phyloP scores from a whole-genome alignment of 1,139 yeast genomes.

The Saccharomyces hybrid region DNA sequence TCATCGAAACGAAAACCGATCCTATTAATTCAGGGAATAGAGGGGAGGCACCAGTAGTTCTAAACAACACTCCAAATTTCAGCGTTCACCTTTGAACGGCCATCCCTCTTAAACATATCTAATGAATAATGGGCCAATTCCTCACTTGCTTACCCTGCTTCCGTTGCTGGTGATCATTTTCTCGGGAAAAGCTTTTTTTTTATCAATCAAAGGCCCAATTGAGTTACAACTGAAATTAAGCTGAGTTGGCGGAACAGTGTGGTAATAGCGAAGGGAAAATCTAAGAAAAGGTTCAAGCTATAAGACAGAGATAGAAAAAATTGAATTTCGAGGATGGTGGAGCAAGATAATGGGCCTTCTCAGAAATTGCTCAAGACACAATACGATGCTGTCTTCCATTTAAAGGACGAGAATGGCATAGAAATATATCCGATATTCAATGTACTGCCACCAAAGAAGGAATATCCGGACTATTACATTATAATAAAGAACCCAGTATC shows the following conservation, averaged over 20 bases:
- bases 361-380: constrained; percentile 7
- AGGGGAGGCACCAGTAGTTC: no score
- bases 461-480: constrained; percentile 65
- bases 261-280: constrained; percentile 1
- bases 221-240: constrained; percentile 1
- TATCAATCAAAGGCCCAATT: not conserved
- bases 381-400: constrained; percentile 34
- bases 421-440: constrained; percentile 44
- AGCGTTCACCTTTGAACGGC: no score
- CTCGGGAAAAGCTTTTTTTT: constrained; percentile 1
- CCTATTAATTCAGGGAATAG: no score
- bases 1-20: no score
- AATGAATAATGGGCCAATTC: not conserved
- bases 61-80: no score
- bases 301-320: not conserved
- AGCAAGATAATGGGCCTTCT: not conserved
- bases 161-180: not conserved
- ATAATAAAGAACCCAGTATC: constrained; percentile 68
- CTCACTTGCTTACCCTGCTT: not conserved
- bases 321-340: not conserved
- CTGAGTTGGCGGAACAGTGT: constrained; percentile 1
- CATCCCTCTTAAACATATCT: no score
- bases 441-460: constrained; percentile 45
- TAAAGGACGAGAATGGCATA: constrained; percentile 41
- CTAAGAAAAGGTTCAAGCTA: not conserved